Evolutionary conservation across 202 grass and related monocot genomes (phyloP).

Genomic region (Dendrocalamus latiflorus): DNA sequence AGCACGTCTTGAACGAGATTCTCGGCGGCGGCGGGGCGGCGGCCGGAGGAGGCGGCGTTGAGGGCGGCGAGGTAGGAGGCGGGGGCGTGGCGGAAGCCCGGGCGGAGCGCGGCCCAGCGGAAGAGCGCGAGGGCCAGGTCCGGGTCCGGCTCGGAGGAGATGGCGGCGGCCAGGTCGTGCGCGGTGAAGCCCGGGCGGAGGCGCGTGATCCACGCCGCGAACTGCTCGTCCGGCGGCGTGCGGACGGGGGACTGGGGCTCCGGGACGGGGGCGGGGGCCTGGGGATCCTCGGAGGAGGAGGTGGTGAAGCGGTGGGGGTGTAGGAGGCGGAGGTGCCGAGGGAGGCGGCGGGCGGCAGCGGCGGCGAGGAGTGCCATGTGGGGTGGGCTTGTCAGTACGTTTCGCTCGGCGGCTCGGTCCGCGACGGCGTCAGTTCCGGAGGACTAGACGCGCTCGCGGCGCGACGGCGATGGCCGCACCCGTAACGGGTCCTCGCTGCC

Average conservation of each 20-base stretch:
- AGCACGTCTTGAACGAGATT: conserved; percentile 65
- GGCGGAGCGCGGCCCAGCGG: conserved; percentile 65
- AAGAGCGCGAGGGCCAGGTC: conserved; percentile 71
- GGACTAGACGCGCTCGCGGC: too few species aligned
- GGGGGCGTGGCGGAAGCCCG: conserved; percentile 51
- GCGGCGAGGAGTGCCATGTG: conserved; percentile 37
- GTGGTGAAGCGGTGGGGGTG: not conserved
- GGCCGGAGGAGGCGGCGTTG: conserved; percentile 38
- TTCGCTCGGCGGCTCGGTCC: not conserved
- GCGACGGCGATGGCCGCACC: too few species aligned
- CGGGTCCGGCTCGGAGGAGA: conserved; percentile 52
- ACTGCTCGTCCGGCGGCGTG: conserved; percentile 53
- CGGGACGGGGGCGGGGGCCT: not conserved
- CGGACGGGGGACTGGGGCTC: conserved; percentile 23
- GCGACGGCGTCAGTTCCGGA: not conserved
- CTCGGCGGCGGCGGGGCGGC: conserved; percentile 42
- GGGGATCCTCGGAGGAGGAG: not conserved
- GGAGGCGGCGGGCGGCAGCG: conserved; percentile 1
- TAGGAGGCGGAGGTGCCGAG: conserved; percentile 7
- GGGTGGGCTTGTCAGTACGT: too few species aligned
- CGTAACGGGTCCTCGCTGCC: too few species aligned
- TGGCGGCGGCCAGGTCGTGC: conserved; percentile 44
- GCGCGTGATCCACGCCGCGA: conserved; percentile 63
- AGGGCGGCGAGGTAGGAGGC: conserved; percentile 49
- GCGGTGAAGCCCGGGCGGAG: conserved; percentile 59